phyloP scores from a whole-genome alignment of 2,329 filamentous ascomycete species.

The Aspergillus sp. region DNA sequence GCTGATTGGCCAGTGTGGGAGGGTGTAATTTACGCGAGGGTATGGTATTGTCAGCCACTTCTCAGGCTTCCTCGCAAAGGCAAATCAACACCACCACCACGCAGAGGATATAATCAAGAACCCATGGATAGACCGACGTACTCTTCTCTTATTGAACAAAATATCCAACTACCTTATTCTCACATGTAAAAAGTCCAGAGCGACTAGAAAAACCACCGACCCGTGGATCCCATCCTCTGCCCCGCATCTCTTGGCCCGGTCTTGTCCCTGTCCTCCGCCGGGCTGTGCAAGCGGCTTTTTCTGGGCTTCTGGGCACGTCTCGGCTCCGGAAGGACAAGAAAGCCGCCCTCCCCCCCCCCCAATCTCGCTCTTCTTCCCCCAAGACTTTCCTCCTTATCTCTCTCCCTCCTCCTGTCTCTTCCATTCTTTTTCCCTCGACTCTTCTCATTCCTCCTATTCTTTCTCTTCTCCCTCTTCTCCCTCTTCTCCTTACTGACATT shows the following conservation, averaged over 20 bases:
- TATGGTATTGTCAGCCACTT: too few relatives aligned
- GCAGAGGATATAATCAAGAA: too few relatives aligned
- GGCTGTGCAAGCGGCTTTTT: constrained; percentile 30
- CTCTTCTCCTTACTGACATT: constrained; percentile 4
- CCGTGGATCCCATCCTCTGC: constrained; percentile 7
- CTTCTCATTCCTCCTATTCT: constrained; percentile 5
- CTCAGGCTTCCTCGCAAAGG: too few relatives aligned
- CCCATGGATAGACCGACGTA: too few relatives aligned
- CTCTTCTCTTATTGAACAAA: not conserved
- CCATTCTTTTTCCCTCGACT: constrained; percentile 14
- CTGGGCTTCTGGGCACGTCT: constrained; percentile 41
- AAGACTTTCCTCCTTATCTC: constrained; percentile 14
- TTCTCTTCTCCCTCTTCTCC: constrained; percentile 7
- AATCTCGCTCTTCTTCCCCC: constrained; percentile 9
- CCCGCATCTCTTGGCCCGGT: constrained; percentile 36
- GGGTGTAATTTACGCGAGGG: too few relatives aligned
- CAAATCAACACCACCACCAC: too few relatives aligned
- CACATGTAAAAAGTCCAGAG: not conserved
- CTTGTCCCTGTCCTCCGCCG: constrained; percentile 32
- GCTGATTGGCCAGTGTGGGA: too few relatives aligned
- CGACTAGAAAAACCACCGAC: not conserved
- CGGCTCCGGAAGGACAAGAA: constrained; percentile 24
- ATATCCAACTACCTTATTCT: not conserved
- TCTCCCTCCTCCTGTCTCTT: constrained; percentile 7
- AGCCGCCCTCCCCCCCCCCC: constrained; percentile 17